Conservation (phyloP, 2,329 filamentous ascomycete species). For the Penicillium sp. region DNA sequence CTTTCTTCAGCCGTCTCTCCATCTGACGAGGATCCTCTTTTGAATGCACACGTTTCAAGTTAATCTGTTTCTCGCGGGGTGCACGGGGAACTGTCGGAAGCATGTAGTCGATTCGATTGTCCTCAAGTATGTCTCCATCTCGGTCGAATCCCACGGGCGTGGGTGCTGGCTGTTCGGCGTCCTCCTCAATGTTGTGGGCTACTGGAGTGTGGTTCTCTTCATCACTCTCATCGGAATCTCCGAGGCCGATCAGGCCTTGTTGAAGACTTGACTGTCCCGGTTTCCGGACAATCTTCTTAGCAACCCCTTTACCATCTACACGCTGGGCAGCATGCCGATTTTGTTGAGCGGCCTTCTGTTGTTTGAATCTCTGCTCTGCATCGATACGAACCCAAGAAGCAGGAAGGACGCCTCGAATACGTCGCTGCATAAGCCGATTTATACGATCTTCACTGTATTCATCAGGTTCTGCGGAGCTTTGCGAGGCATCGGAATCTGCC, state of each 20-base stretch:
- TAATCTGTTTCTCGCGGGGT: conserved; percentile 6
- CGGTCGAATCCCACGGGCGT: conserved; percentile 23
- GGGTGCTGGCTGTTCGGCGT: conserved; percentile 12
- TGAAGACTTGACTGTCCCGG: conserved; percentile 13
- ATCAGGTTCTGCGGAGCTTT: conserved; percentile 18
- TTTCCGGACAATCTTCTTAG: conserved; percentile 32
- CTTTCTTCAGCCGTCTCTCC: conserved; percentile 18
- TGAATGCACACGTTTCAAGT: conserved; percentile 13
- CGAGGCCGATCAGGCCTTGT: conserved; percentile 29
- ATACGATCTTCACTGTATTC: conserved; percentile 24
- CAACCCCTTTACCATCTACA: conserved; percentile 34
- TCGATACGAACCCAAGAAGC: conserved; percentile 49
- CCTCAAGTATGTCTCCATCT: conserved; percentile 39
- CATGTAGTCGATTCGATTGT: conserved; percentile 45
- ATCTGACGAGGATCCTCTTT: conserved; percentile 16
- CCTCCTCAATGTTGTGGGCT: conserved; percentile 1
- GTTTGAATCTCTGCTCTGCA: conserved; percentile 32
- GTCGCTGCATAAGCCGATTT: conserved; percentile 38
- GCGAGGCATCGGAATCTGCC: conserved; percentile 20
- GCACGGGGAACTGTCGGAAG: conserved; percentile 30
- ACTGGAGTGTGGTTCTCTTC: conserved; percentile 3
- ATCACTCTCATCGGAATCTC: conserved; percentile 29
- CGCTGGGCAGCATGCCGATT: conserved; percentile 22
- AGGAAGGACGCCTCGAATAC: conserved; percentile 49
- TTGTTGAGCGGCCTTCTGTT: conserved; percentile 18